Base-by-base conservation (phyloP, 2,329 filamentous ascomycete genomes). In the Penicillium sclerotigenum region DNA sequence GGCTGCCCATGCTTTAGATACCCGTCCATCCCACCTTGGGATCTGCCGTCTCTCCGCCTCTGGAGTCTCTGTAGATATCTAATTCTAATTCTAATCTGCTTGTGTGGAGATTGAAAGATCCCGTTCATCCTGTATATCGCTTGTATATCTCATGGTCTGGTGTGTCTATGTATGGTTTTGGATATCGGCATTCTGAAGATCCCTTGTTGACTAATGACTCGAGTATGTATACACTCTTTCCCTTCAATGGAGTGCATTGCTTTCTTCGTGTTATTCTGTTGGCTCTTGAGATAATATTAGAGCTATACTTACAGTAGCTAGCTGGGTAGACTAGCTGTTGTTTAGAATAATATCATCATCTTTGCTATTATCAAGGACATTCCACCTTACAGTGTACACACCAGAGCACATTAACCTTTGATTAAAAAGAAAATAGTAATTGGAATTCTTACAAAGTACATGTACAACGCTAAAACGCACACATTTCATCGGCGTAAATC, bases 51-150 rank as follows among this genome's bases (percentile, higher is more conserved):
- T 59, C 56, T 56, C 42, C 50, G 41, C 36, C 24, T 52, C 31
- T 52, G 47, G 60, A 55, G 58, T 62, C 47, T 57, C 42, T 69
- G 69, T 72, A 71, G 63, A 71, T 67, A 69, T 56, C 45, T 70
- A 71, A 70, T 70, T 68, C 37, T 71, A 71, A 71, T 71, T 67
- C 54, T 69, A 67, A 67, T 61, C 54, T 57, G 60, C 57, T 48
- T 48, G 53, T 47, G 54, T 51, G 57, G 52, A 51, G 41, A 53
- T 58, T 54, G 24, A 36, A 11, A 8, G 4, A 45, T 8, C 33
- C 48, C 56, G 33, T 48, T 50, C 55, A 59, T 45, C 48, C 52
- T 58, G 42, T 60, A 29, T 64, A 57, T 54, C 45, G 34, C 38
- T 43, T 60, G 18, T 61, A 47, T 60, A 33, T 24, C 29, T 7